Base-by-base conservation (phyloP, 2,329 filamentous ascomycete genomes). In the Fusarium sp. region DNA sequence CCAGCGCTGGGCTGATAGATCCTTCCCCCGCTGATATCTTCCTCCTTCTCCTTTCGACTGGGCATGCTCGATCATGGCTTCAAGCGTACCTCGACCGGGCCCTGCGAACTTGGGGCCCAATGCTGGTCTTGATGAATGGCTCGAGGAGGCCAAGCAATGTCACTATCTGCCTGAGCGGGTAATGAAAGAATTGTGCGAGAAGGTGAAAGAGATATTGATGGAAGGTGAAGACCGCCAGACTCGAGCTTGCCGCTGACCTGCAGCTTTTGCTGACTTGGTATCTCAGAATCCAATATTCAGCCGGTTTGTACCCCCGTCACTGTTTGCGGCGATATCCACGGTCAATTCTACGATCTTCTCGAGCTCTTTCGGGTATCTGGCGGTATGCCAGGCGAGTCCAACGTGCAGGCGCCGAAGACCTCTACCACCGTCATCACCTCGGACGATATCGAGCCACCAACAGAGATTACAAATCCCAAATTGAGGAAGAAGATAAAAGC, bases 181-280 rank as follows among this genome's bases (percentile, higher is more conserved):
- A 76, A 99, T 99, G 96, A 99, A 99, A 86, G 92, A 97, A 80
- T 87, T 99, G 49, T 99, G 96, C 80, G 96, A 99, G 83, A 97
- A 97, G 78, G 96, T 98, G 65, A 99, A 99, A 84, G 96, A 98
- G 82, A 97, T 93, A 71, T 86, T 99, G 75, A 99, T 99, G 96
- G 96, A 99, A 86, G 93, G 93, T 96, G 79, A 71, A 62, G 44
- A 54, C 44, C 38, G 33, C 55, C 57, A 47, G 20, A 40, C 36
- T 41, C 53, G 50, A 18, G 37, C 34, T 36, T 20, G 20, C 40
- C 49, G 18, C 37, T 57, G 42, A 23, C 52, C 34, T 45, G 49
- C 46, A 31, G 28, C 47, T 37, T 38, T 51, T 44, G 59, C 70
- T 75, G 62, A 75, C 61, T 59, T 31, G 47, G 51, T 31, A 46